Conservation (phyloP, 768 basidiomycete species). For the Suillus luteus region DNA sequence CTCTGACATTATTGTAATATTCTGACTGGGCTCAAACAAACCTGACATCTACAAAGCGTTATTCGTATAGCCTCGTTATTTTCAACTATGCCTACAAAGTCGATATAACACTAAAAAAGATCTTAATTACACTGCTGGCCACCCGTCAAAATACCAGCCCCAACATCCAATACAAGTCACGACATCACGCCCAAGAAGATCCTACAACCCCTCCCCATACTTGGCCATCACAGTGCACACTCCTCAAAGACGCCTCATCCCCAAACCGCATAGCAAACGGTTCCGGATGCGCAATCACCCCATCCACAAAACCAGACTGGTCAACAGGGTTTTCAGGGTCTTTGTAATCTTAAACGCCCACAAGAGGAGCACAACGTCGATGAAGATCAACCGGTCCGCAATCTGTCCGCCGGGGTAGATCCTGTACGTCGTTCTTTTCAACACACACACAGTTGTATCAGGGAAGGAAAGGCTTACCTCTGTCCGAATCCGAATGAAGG, state of each 20-base stretch:
- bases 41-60: too few species aligned
- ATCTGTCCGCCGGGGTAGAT: slow-evolving; percentile 70
- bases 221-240: slow-evolving; percentile 27
- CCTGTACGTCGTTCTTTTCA: slow-evolving; percentile 28
- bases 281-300: slow-evolving; percentile 62
- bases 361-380: slow-evolving; percentile 62
- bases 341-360: slow-evolving; percentile 64
- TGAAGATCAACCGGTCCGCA: slow-evolving; percentile 59
- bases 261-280: slow-evolving; percentile 54
- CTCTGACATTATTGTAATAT: too few species aligned
- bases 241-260: slow-evolving; percentile 27
- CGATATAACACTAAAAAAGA: too few species aligned
- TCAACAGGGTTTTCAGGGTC: slow-evolving; percentile 61
- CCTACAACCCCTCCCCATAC: slow-evolving; percentile 25
- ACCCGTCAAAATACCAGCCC: background rate
- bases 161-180: background rate
- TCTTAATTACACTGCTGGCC: too few species aligned
- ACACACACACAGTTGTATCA: background rate
- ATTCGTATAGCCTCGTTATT: too few species aligned
- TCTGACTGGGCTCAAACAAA: too few species aligned
- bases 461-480: slow-evolving; percentile 23
- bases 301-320: slow-evolving; percentile 60
- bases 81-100: too few species aligned
- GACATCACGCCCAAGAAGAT: background rate
- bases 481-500: slow-evolving; percentile 62